These are phyloP conservation scores for Senna siamea DNA, from an alignment of 306 rosid genomes.

Conservation along the genomic window DNA sequence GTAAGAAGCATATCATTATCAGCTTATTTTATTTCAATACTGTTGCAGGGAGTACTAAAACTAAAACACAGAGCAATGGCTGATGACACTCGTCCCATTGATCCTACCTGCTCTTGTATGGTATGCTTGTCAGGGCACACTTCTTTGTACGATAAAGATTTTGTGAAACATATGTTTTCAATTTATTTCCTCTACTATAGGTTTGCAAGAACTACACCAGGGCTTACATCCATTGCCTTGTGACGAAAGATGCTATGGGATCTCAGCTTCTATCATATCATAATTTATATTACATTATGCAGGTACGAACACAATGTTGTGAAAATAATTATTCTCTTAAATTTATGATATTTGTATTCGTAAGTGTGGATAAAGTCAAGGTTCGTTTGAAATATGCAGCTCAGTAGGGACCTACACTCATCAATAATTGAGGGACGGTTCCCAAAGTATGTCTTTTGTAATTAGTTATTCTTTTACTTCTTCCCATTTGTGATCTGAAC, in stretches of 20 bases:
- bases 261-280: conserved; percentile 97
- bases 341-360: conserved; percentile 8
- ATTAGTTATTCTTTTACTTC: conserved; percentile 7
- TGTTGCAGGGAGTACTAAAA: conserved; percentile 82
- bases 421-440: conserved; percentile 81
- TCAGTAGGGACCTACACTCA: conserved; percentile 81
- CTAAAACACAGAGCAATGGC: conserved; percentile 86
- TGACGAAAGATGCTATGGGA: conserved; percentile 97
- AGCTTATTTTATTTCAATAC: conserved; percentile 4
- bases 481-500: conserved; percentile 20
- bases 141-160: conserved; percentile 27
- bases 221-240: conserved; percentile 95
- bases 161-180: conserved; percentile 31
- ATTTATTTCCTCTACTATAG: conserved; percentile 49
- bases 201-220: conserved; percentile 90
- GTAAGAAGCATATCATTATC: too few species aligned
- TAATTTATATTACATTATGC: conserved; percentile 89
- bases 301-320: conserved; percentile 51
- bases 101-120: conserved; percentile 88
- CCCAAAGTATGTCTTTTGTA: conserved; percentile 73
- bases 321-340: conserved; percentile 3
- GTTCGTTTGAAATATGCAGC: conserved; percentile 58
- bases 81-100: conserved; percentile 89
- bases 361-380: conserved; percentile 19
- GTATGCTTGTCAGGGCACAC: conserved; percentile 51